A percentile compares a stretch with the other conserved stretches of the same genome.
Evolutionary conservation across 352 stramenopile genomes (phyloP).

Genomic region (Phytophthora aleatoria): DNA sequence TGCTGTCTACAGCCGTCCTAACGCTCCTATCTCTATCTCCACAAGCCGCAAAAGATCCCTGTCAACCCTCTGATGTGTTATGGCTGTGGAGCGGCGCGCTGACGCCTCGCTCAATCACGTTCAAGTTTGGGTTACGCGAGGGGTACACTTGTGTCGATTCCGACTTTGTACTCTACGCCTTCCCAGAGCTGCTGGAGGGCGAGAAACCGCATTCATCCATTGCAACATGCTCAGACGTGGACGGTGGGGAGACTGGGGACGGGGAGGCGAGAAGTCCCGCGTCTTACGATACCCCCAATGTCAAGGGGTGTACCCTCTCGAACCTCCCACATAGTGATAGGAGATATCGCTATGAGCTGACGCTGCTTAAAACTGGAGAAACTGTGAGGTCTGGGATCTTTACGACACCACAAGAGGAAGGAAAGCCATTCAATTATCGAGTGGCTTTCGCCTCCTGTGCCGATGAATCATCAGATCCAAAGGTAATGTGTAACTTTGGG

Average conservation of each 20-base stretch:
- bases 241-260: constrained; percentile 32
- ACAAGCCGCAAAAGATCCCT: constrained; percentile 19
- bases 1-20: constrained; percentile 8
- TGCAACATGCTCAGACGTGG: constrained; percentile 36
- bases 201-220: constrained; percentile 62
- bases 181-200: constrained; percentile 41
- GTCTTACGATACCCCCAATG: constrained; percentile 35
- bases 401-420: constrained; percentile 49
- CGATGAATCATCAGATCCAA: constrained; percentile 78
- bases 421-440: constrained; percentile 61
- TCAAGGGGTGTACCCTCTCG: constrained; percentile 51
- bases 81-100: constrained; percentile 82
- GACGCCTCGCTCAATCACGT: constrained; percentile 64
- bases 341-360: constrained; percentile 68
- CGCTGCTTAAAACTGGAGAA: constrained; percentile 37
- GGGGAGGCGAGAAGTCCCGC: constrained; percentile 34
- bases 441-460: constrained; percentile 84
- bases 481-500: constrained; percentile 20
- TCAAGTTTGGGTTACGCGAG: constrained; percentile 71
- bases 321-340: constrained; percentile 55
- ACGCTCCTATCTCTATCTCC: not conserved
- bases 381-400: constrained; percentile 52
- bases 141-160: constrained; percentile 51
- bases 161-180: constrained; percentile 65
- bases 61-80: constrained; percentile 50